Percentiles rank a stretch among this genome's conserved stretches.
These are phyloP conservation scores for Yamadazyma buinensis DNA, from an alignment of 1,139 yeast genomes.

Conservation along the genomic window DNA sequence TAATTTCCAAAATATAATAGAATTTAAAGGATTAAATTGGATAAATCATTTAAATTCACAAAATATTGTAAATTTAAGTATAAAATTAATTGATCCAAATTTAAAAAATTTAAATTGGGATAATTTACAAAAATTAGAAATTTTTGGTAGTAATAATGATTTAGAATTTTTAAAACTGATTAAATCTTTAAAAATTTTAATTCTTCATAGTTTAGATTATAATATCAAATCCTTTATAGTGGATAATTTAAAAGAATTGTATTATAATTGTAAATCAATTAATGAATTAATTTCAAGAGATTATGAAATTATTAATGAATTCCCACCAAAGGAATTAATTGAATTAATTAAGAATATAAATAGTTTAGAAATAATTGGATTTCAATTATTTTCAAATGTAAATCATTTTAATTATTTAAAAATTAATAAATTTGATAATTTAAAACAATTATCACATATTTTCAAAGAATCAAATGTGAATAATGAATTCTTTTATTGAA, in stretches of 20 bases:
- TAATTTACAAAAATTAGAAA: not conserved
- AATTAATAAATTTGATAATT: conserved; percentile 1
- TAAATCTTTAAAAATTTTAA: not conserved
- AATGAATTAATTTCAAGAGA: too few relatives aligned
- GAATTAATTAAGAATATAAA: too few relatives aligned
- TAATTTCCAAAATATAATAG: not conserved
- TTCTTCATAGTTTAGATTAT: not conserved
- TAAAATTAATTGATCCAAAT: not conserved
- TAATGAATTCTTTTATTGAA: not conserved
- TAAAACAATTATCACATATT: conserved; percentile 2
- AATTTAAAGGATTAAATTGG: too few relatives aligned
- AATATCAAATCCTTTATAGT: too few relatives aligned
- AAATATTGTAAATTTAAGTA: not conserved
- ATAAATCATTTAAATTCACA: too few relatives aligned
- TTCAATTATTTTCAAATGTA: not conserved
- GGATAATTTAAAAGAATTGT: not conserved
- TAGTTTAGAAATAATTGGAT: not conserved
- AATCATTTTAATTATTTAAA: not conserved
- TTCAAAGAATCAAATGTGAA: too few relatives aligned
- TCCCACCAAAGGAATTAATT: too few relatives aligned
- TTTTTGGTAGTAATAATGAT: conserved; percentile 3
- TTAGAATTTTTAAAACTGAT: not conserved
- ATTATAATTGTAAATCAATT: not conserved
- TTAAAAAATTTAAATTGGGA: not conserved
- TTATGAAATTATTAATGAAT: too few relatives aligned